Conservation (phyloP, 1,284 basidiomycete genomes). For the Apiotrichum veenhuisii region DNA sequence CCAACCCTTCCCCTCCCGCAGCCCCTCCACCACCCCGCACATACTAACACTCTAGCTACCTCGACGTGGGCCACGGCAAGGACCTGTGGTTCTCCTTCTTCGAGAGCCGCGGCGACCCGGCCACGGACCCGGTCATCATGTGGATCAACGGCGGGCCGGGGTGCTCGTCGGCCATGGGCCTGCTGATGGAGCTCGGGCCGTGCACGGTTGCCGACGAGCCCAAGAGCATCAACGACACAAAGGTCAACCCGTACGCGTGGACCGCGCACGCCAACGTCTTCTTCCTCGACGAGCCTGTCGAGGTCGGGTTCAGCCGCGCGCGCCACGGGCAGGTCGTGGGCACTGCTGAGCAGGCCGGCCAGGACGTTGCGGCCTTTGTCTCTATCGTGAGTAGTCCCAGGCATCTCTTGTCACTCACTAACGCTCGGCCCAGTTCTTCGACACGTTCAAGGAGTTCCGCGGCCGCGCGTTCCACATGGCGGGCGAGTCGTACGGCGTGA, state of each 20-base stretch:
- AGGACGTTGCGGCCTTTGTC: slow-evolving; percentile 67
- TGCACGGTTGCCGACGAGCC: slow-evolving; percentile 44
- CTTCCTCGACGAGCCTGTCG: slow-evolving; percentile 53
- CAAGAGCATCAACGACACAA: slow-evolving; percentile 44
- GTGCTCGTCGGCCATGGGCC: slow-evolving; percentile 51
- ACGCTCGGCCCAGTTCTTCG: slow-evolving; percentile 64
- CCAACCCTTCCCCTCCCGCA: too few species aligned
- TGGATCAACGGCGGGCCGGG: slow-evolving; percentile 52
- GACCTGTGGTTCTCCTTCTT: slow-evolving; percentile 83
- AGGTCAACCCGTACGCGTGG: slow-evolving; percentile 51
- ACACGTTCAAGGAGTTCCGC: slow-evolving; percentile 63
- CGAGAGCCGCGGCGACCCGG: slow-evolving; percentile 65
- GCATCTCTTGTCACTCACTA: too few species aligned
- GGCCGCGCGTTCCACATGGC: slow-evolving; percentile 64
- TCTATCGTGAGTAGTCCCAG: slow-evolving; percentile 51
- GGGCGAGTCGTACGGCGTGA: slow-evolving; percentile 56
- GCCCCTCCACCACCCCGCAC: slow-evolving; percentile 1
- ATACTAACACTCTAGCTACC: slow-evolving; percentile 51
- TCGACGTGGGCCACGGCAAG: slow-evolving; percentile 63
- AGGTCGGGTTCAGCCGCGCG: slow-evolving; percentile 65
- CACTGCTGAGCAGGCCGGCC: slow-evolving; percentile 65
- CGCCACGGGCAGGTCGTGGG: slow-evolving; percentile 62
- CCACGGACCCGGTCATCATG: slow-evolving; percentile 52
- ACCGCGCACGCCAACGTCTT: slow-evolving; percentile 48
- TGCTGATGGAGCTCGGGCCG: slow-evolving; percentile 54